phyloP scores from a whole-genome alignment of 2,329 filamentous ascomycete genomes.

The Raffaelea albimanens region DNA sequence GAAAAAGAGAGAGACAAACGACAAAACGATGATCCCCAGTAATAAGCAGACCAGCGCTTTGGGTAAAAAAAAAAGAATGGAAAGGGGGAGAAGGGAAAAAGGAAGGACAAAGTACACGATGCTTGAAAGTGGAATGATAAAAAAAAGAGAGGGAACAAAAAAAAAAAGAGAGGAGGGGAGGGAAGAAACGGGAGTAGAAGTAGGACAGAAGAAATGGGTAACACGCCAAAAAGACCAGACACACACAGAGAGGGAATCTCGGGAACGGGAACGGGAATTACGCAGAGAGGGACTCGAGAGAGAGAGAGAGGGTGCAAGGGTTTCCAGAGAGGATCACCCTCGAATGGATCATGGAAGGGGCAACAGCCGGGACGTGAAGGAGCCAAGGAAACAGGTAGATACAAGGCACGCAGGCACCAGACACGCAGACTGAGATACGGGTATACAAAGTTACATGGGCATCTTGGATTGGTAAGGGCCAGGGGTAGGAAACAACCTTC shows the following conservation, averaged over 20 bases:
- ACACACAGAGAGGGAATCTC: neutral
- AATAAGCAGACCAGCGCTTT: slow-evolving; percentile 44
- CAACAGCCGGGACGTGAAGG: too few species aligned
- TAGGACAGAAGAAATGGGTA: neutral
- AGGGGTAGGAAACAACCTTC: too few species aligned
- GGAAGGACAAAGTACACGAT: slow-evolving; percentile 6
- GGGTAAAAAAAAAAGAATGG: slow-evolving; percentile 23
- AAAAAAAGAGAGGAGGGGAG: slow-evolving; percentile 1
- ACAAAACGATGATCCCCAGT: slow-evolving; percentile 24
- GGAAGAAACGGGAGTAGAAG: neutral
- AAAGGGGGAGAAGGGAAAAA: slow-evolving; percentile 3
- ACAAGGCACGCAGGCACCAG: too few species aligned
- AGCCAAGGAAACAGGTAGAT: too few species aligned
- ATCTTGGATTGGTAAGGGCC: too few species aligned
- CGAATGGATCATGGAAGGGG: too few species aligned
- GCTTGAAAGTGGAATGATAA: slow-evolving; percentile 5
- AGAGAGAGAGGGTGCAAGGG: too few species aligned
- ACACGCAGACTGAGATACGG: too few species aligned
- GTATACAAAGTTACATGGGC: too few species aligned
- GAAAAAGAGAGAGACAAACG: slow-evolving; percentile 7
- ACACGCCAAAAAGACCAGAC: neutral
- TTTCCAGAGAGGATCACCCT: too few species aligned
- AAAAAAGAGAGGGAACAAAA: slow-evolving; percentile 3
- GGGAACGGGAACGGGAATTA: too few species aligned
- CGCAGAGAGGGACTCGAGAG: too few species aligned